Evolutionary conservation across 177 flowering plant genomes (phyloP), one percentile per base, ranked within the genome.

Genomic region (Tripterygium wilfordii): DNA sequence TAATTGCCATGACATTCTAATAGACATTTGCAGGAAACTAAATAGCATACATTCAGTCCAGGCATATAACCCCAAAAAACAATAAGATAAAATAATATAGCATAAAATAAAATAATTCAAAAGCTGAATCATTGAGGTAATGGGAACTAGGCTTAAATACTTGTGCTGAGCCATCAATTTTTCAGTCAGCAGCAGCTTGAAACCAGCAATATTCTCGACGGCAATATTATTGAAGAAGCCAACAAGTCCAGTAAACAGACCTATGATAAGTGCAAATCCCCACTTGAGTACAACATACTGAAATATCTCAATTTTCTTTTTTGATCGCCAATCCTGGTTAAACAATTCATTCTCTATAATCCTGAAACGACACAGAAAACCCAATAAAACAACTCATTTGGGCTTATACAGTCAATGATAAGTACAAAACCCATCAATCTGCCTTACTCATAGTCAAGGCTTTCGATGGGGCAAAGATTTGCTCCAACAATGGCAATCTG

Each of bases 251-350:
- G 94, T 84, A 32, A 39, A 22, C 36, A 80, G 49, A 27, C 97
- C 97, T 40, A 89, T 79, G 31, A 84, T 81, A 45, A 83, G 85
- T 22, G 82, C 92, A 36, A 89, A 70, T 5, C 86, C 66, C 97
- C 97, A 89, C 64, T 89, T 89, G 15, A 87, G 81, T 42, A 84
- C 48, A 29, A 89, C 38, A 61, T 89, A 89, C 54, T 89, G 90
- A 58, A 68, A 82, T 61, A 86, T 81, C 71, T 89, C 72, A 48
- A 56, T 50, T 61, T 67, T 87, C 38, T 63, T 83, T 60, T 96
- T 78, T 8, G 86, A 82, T 47, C 97, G 77, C 97, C 96, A 87
- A 30, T 87, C 94, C 66, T 89, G 83, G 76, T 89, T 89, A 51
- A 89, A 80, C 15, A 87, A 56, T 23, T 84, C 95, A 66, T 87